These are phyloP conservation scores for Jatropha curcas DNA, from an alignment of 345 rosid species.

Conservation along the genomic window DNA sequence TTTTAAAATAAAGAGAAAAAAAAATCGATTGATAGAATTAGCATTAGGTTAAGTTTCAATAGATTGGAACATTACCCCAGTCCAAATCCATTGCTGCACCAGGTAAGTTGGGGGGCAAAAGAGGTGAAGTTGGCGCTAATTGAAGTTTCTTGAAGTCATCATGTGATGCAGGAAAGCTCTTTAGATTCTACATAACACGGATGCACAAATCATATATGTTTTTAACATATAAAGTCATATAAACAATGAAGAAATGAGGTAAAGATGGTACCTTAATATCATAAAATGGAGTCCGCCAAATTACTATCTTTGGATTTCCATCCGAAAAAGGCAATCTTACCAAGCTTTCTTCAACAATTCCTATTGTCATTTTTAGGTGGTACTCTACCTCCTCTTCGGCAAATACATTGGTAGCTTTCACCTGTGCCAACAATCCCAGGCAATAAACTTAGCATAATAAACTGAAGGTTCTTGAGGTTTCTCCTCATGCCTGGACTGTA, in stretches of 20 bases:
- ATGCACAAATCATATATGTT: slow-evolving; percentile 6
- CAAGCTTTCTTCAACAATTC: slow-evolving; percentile 43
- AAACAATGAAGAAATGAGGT: slow-evolving; percentile 1
- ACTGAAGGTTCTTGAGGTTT: slow-evolving; percentile 2
- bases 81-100: slow-evolving; percentile 42
- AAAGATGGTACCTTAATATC: slow-evolving; percentile 50
- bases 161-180: slow-evolving; percentile 60
- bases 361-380: slow-evolving; percentile 42
- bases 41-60: background rate
- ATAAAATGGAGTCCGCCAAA: slow-evolving; percentile 77
- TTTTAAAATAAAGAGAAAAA: no score
- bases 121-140: slow-evolving; percentile 43
- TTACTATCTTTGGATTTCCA: slow-evolving; percentile 30
- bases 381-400: slow-evolving; percentile 82
- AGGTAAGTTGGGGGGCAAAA: slow-evolving; percentile 37
- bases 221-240: background rate
- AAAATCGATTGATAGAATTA: slow-evolving; percentile 8
- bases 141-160: slow-evolving; percentile 56
- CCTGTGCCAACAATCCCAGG: slow-evolving; percentile 46
- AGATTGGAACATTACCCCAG: slow-evolving; percentile 61
- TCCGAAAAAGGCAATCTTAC: slow-evolving; percentile 26
- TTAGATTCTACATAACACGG: slow-evolving; percentile 39
- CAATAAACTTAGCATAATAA: slow-evolving; percentile 11
- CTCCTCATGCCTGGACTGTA: slow-evolving; percentile 16
- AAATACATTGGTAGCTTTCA: slow-evolving; percentile 54